Evolutionary conservation across 768 basidiomycete genomes (phyloP), one percentile per base, ranked within the genome.

Genomic region (Mycena rosella): DNA sequence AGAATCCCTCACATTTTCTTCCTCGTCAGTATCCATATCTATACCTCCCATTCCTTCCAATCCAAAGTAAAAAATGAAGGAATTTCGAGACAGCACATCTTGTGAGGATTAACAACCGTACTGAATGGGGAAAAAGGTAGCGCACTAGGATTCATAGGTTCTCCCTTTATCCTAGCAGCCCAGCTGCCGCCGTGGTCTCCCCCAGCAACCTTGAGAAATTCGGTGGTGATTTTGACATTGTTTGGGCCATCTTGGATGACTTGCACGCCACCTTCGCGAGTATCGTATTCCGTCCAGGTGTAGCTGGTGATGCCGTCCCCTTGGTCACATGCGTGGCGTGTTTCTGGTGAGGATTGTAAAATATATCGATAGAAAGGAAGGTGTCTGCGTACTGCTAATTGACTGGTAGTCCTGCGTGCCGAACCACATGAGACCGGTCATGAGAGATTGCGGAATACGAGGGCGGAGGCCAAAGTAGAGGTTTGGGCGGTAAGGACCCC

Each of bases 401-500:
- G 94, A 91, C 74, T 90, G 84, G 75, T 89, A 98, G 79, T 97
- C 87, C 42, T 94, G 90, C 10, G 94, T 91, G 32, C 96, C 94
- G 76, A 94, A 96, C 96, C 96, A 98, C 79, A 97, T 88, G 36
- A 99, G 86, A 15, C 96, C 96, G 3, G 93, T 95, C 89, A 96
- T 87, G 29, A 98, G 85, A n/a, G 94, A 95, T 73, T 94, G 89
- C 0, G 96, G 95, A 69, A 95, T 80, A 48, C 91, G 86, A 15
- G 96, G 94, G 54, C 94, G 83, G 49, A 98, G 83, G 22, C 96
- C 96, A 79, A 98, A 97, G 81, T 99, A 99, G n/a, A 98, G 86
- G 74, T 95, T 94, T 0, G 96, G 95, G 45, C 96, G 84, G 79
- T 96, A 98, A 0, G 92, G 83, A 1, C 95, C 95, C 94, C 94